These are phyloP conservation scores for Theobroma grandiflorum DNA, from an alignment of 441 rosid species.

Conservation along the genomic window DNA sequence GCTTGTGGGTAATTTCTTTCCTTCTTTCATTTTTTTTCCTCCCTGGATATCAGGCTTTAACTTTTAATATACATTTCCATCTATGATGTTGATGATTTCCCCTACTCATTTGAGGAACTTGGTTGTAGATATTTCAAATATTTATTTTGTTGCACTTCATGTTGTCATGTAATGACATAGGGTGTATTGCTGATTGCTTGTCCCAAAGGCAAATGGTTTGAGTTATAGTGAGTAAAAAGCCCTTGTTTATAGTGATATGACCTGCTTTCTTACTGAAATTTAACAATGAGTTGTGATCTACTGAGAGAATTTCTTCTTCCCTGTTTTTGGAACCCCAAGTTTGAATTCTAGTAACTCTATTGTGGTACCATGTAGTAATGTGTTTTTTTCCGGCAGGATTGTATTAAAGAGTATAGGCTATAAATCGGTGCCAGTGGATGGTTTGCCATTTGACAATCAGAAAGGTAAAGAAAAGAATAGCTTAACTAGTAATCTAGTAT, in stretches of 20 bases:
- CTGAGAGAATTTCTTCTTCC: neutral
- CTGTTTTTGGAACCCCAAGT: neutral
- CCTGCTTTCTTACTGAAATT: neutral
- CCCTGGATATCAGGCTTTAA: neutral
- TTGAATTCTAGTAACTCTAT: neutral
- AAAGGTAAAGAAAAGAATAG: slow-evolving; percentile 55
- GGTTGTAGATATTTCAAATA: neutral
- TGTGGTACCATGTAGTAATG: neutral
- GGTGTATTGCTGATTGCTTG: neutral
- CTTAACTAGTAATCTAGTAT: neutral
- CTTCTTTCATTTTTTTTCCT: neutral
- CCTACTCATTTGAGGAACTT: neutral
- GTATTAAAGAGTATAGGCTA: slow-evolving; percentile 96
- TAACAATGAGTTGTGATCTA: neutral
- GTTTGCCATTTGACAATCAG: slow-evolving; percentile 77
- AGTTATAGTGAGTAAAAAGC: neutral
- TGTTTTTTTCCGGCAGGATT: slow-evolving; percentile 54
- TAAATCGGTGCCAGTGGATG: slow-evolving; percentile 76
- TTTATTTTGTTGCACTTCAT: neutral
- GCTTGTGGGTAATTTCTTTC: slow-evolving; percentile 69
- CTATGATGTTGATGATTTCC: neutral
- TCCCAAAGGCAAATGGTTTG: neutral
- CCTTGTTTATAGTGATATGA: neutral
- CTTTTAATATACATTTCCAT: slow-evolving; percentile 1
- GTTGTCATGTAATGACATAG: neutral